Percentiles rank a stretch among this genome's conserved stretches.
Conservation (phyloP, 257 asterid species). For the Hygrophila difformis region DNA sequence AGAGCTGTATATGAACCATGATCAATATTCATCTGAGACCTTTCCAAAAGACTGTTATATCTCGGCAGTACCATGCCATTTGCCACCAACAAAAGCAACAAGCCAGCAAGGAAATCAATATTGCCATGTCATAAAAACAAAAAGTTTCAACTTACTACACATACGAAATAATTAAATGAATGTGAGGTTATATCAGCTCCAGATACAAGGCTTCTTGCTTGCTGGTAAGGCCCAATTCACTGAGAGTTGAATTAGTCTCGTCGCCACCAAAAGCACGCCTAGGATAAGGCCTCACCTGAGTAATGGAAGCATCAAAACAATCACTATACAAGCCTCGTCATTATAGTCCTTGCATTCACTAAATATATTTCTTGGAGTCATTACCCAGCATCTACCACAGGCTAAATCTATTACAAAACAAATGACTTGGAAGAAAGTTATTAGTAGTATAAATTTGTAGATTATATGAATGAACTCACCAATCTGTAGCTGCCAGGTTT, state of each 20-base stretch:
- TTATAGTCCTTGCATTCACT: background rate
- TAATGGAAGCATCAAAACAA: conserved; percentile 7
- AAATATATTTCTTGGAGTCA: background rate
- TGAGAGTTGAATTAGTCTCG: conserved; percentile 49
- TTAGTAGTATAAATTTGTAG: background rate
- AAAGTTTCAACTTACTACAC: too few relatives aligned
- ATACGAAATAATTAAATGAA: too few relatives aligned
- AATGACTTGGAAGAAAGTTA: conserved; percentile 1
- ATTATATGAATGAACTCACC: conserved; percentile 32
- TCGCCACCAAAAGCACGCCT: conserved; percentile 69
- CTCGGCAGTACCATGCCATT: too few relatives aligned
- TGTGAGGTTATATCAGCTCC: conserved; percentile 56
- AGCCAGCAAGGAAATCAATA: background rate
- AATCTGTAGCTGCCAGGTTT: conserved; percentile 90
- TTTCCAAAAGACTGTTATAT: too few relatives aligned
- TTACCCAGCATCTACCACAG: too few relatives aligned
- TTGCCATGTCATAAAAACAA: too few relatives aligned
- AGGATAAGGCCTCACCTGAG: conserved; percentile 92
- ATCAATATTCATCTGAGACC: too few relatives aligned
- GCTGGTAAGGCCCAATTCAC: conserved; percentile 84
- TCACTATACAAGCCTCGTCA: background rate
- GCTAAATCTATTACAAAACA: background rate
- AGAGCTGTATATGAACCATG: too few relatives aligned
- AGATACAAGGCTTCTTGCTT: conserved; percentile 93
- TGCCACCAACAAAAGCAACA: background rate